These are phyloP conservation scores for Cucurbitaria berberidis DNA, from an alignment of 2,329 filamentous ascomycete genomes.

Conservation along the genomic window DNA sequence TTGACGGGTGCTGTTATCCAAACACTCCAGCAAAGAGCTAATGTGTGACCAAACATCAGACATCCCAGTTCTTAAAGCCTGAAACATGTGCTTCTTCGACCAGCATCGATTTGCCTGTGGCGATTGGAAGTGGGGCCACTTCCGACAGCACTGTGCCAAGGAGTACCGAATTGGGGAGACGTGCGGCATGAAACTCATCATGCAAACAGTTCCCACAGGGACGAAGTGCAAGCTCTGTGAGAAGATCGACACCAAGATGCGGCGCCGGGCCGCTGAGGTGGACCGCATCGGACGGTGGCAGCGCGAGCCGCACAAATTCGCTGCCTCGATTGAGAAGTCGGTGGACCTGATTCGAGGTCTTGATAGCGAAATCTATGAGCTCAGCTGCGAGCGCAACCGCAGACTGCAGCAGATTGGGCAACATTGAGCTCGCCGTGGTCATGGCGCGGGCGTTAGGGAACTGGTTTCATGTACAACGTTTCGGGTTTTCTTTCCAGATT, in stretches of 20 bases:
- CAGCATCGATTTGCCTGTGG: conserved; percentile 84
- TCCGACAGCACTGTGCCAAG: conserved; percentile 89
- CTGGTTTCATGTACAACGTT: conserved; percentile 46
- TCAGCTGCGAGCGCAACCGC: conserved; percentile 62
- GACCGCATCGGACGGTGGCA: conserved; percentile 79
- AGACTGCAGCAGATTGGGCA: conserved; percentile 44
- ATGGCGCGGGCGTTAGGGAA: conserved; percentile 37
- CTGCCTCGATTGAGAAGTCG: conserved; percentile 69
- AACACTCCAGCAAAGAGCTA: conserved; percentile 36
- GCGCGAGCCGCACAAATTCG: conserved; percentile 67
- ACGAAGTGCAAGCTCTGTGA: conserved; percentile 84
- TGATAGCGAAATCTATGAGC: conserved; percentile 69
- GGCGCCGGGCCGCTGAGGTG: conserved; percentile 75
- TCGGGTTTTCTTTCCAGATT: conserved; percentile 34
- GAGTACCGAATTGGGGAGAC: conserved; percentile 97
- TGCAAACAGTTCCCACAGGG: conserved; percentile 68
- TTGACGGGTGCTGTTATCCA: conserved; percentile 34
- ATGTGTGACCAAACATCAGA: conserved; percentile 36
- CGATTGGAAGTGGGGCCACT: conserved; percentile 94
- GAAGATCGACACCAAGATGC: conserved; percentile 84
- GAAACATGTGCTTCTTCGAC: conserved; percentile 92
- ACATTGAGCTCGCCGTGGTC: conserved; percentile 28
- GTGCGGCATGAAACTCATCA: conserved; percentile 90
- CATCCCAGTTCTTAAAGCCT: conserved; percentile 39
- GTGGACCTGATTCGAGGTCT: conserved; percentile 75